phyloP scores from a whole-genome alignment of 805 yeast species.

The Metschnikowia shivogae region DNA sequence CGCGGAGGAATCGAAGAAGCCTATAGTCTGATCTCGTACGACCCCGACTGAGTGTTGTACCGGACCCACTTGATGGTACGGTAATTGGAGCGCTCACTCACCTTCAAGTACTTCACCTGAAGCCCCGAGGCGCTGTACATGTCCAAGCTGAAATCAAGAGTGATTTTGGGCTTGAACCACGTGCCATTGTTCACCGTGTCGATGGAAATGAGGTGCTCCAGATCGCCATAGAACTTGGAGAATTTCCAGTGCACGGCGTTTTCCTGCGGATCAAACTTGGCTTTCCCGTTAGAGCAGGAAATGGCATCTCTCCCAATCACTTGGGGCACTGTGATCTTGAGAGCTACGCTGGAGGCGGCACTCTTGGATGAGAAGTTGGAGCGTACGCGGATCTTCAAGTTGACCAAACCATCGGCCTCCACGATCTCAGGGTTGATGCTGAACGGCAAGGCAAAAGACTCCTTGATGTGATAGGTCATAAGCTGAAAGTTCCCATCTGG shows the following conservation, averaged over 20 bases:
- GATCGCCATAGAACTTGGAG: conserved; percentile 61
- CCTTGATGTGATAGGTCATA: conserved; percentile 56
- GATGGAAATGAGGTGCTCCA: conserved; percentile 57
- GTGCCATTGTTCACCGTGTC: conserved; percentile 25
- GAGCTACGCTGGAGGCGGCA: conserved; percentile 57
- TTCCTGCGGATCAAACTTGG: conserved; percentile 64
- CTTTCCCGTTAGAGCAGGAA: conserved; percentile 58
- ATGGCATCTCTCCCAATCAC: conserved; percentile 25
- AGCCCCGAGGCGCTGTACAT: conserved; percentile 79
- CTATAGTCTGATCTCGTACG: conserved; percentile 63
- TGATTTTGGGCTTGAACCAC: conserved; percentile 76
- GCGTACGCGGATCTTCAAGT: conserved; percentile 56
- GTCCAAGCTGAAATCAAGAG: conserved; percentile 60
- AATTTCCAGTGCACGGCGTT: conserved; percentile 66
- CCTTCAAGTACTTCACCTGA: conserved; percentile 65
- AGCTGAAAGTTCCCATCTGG: conserved; percentile 87
- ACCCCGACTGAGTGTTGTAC: conserved; percentile 70
- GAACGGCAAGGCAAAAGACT: conserved; percentile 66
- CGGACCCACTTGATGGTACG: conserved; percentile 84
- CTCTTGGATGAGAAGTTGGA: conserved; percentile 58
- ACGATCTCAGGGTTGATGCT: conserved; percentile 53
- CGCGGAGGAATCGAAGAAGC: background rate
- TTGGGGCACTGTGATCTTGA: conserved; percentile 66
- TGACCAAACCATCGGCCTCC: conserved; percentile 43
- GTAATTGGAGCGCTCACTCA: conserved; percentile 57